phyloP scores from a whole-genome alignment of 352 stramenopile species.

The Pythium phragmitis region DNA sequence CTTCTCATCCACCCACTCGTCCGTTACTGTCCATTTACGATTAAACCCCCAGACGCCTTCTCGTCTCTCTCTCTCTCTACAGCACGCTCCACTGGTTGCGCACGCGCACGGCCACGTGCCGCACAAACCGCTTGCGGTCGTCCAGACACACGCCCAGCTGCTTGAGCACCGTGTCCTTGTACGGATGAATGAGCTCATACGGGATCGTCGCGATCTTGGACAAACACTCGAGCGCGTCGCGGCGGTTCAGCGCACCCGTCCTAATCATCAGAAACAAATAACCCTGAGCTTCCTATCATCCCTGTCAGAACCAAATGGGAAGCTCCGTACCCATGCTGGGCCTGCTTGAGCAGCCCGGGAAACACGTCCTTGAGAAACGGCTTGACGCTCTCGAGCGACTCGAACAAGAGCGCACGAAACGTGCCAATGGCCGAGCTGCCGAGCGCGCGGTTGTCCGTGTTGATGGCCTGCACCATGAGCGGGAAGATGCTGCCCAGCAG shows the following conservation, averaged over 20 bases:
- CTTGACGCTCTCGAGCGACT: conserved; percentile 79
- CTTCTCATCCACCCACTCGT: neutral
- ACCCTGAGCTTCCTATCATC: neutral
- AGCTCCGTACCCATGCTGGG: conserved; percentile 65
- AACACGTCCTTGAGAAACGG: conserved; percentile 86
- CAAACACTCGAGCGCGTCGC: conserved; percentile 76
- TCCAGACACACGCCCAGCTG: conserved; percentile 77
- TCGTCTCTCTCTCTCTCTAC: conserved; percentile 21
- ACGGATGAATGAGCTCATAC: conserved; percentile 87
- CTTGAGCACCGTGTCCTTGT: conserved; percentile 82
- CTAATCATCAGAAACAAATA: conserved; percentile 27
- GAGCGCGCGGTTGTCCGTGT: conserved; percentile 66
- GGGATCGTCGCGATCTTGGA: conserved; percentile 75
- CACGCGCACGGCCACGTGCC: conserved; percentile 83
- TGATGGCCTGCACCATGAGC: conserved; percentile 82
- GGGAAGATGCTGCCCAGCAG: conserved; percentile 79
- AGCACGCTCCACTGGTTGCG: conserved; percentile 91
- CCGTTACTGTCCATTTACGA: neutral
- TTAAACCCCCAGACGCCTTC: no score
- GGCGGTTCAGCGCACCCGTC: conserved; percentile 56
- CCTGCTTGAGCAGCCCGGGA: conserved; percentile 78
- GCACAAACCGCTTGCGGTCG: conserved; percentile 87
- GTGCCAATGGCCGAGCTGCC: conserved; percentile 76
- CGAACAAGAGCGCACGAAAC: conserved; percentile 73
- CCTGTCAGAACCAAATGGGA: neutral